phyloP scores from a whole-genome alignment of 345 rosid genomes.

The Sisymbrium altissimum region DNA sequence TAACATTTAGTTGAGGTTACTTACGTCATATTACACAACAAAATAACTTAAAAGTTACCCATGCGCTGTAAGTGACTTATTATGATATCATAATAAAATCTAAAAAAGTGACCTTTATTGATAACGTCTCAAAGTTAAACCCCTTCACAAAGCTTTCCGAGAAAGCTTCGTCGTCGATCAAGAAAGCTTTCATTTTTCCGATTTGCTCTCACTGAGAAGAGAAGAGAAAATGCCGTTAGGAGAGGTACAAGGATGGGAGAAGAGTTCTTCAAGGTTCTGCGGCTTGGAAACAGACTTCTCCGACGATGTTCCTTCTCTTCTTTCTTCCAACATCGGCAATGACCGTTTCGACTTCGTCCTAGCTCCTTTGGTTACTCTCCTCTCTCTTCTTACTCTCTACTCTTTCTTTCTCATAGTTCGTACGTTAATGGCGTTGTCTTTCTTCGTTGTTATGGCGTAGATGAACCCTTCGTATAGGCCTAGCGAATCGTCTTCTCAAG shows the following conservation, averaged over 20 bases:
- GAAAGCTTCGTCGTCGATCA: neutral
- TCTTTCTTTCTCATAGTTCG: neutral
- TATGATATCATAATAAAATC: too few relatives aligned
- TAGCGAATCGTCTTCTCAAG: slow-evolving; percentile 34
- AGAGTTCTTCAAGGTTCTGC: slow-evolving; percentile 59
- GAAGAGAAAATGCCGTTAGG: slow-evolving; percentile 50
- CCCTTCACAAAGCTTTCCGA: neutral
- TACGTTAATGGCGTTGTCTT: slow-evolving; percentile 33
- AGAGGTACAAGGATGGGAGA: slow-evolving; percentile 53
- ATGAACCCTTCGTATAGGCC: slow-evolving; percentile 70
- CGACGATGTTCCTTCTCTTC: slow-evolving; percentile 58
- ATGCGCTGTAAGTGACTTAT: too few relatives aligned
- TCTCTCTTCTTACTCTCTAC: slow-evolving; percentile 35
- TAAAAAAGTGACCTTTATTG: too few relatives aligned
- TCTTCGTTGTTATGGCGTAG: slow-evolving; percentile 32
- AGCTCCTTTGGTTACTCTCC: slow-evolving; percentile 63
- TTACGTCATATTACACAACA: too few relatives aligned
- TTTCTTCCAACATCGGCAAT: slow-evolving; percentile 43
- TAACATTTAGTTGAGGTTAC: too few relatives aligned
- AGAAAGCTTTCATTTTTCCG: neutral
- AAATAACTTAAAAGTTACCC: too few relatives aligned
- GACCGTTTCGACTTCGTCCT: slow-evolving; percentile 63
- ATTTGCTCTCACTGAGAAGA: neutral
- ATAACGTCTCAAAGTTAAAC: too few relatives aligned
- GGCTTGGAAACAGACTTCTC: slow-evolving; percentile 71